Conservation (phyloP, 2,329 filamentous ascomycete species). For the Fusarium redolens region DNA sequence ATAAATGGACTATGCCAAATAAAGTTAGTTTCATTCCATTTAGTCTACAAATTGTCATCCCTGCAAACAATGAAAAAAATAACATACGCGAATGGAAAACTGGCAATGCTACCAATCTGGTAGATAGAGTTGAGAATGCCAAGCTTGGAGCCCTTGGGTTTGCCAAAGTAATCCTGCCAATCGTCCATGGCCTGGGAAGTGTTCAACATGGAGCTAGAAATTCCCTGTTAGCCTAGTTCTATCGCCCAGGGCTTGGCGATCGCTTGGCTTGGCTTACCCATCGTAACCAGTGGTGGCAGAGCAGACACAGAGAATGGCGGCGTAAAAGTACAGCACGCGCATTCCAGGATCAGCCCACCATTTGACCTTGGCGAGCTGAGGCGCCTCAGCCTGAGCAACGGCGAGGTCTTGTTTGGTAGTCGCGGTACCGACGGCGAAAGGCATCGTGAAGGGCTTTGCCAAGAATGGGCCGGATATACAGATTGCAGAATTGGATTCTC, state of each 20-base stretch:
- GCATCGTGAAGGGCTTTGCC: conserved; percentile 7
- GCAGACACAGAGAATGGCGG: conserved; percentile 64
- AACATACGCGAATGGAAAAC: conserved; percentile 23
- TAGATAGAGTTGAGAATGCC: conserved; percentile 64
- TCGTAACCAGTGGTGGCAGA: conserved; percentile 73
- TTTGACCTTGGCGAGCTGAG: conserved; percentile 64
- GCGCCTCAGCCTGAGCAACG: conserved; percentile 57
- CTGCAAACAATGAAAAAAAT: no score
- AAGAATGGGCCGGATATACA: neutral
- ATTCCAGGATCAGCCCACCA: conserved; percentile 69
- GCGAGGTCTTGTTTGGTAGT: conserved; percentile 43
- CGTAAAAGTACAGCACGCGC: conserved; percentile 61
- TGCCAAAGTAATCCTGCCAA: conserved; percentile 62
- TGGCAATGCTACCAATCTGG: conserved; percentile 54
- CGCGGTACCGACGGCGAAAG: conserved; percentile 19
- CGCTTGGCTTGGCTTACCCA: conserved; percentile 48
- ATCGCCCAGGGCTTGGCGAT: neutral
- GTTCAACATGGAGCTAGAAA: conserved; percentile 59
- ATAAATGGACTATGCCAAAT: conserved; percentile 44
- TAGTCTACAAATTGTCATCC: neutral
- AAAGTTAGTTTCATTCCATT: neutral
- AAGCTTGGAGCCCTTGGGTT: conserved; percentile 52
- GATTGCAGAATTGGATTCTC: neutral
- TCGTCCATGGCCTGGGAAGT: conserved; percentile 67
- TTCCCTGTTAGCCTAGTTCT: neutral